Base-by-base conservation (phyloP, 1,284 basidiomycete species). In the Tilletia setariae region DNA sequence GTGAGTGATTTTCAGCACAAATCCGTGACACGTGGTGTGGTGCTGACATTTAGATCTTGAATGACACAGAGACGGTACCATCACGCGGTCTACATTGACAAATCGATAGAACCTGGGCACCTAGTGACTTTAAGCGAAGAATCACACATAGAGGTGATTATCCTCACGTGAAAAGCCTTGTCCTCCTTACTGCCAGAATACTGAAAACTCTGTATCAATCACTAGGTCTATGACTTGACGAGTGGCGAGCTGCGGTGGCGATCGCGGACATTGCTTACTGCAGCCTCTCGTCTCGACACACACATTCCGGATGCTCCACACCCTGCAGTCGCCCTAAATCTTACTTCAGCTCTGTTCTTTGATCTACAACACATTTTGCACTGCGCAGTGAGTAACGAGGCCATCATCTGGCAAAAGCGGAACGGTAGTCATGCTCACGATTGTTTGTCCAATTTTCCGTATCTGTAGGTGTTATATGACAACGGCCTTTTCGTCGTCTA, bases 401-500 rank as follows among this genome's bases (percentile, higher is more conserved):
- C 23, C 6, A 8, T 8, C 30, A 9, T 6, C 9, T 40, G 59
- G 4, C 30, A 8, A 28, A 56, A 51, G 2, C 21, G 15, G 51
- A 7, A 4, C 21, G 23, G 11, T 9, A 25, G 47, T 11, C n/a
- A n/a, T 49, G 47, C 19, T 49, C 8, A 3, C 35, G 11, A 15
- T 3, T 15, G 15, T 53, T 15, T 25, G 15, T 53, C 3, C 11
- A 21, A 4, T 53, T 53, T 53, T 49, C 30, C 40, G 16, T 7
- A 2, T 21, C 21, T n/a, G 25, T 11, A 63, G 62, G 62, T 63
- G 7, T 42, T 63, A 4, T 63, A 46, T 42, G 40, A 43, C 30
- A 63, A 63, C 44, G 62, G 62, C 43, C 62, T 44, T 11, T 44
- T 63, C 21, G 62, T 42, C 21, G 62, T 46, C 40, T 63, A 63